These are phyloP conservation scores for Cokeromyces recurvatus DNA, from an alignment of 371 early-diverging fungal species.

Conservation along the genomic window DNA sequence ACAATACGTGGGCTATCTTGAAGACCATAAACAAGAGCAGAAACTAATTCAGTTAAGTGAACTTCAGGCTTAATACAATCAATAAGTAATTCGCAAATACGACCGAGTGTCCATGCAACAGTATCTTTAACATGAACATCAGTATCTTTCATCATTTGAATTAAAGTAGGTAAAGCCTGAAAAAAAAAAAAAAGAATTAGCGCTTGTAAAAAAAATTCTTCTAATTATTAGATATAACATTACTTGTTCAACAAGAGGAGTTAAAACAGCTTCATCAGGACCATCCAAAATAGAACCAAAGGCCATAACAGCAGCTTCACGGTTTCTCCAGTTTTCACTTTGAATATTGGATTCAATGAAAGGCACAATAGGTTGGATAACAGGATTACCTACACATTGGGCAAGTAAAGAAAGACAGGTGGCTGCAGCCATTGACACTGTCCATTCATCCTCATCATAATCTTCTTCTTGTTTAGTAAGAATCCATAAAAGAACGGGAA, in stretches of 20 bases:
- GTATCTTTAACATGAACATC: constrained; percentile 89
- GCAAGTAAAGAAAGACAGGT: constrained; percentile 90
- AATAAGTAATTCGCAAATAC: constrained; percentile 74
- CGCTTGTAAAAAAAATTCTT: not conserved
- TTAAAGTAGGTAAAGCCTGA: constrained; percentile 78
- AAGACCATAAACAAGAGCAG: constrained; percentile 77
- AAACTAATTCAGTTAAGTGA: constrained; percentile 68
- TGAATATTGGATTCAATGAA: constrained; percentile 86
- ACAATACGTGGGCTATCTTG: constrained; percentile 85
- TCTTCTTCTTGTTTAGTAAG: constrained; percentile 95
- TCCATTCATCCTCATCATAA: constrained; percentile 98
- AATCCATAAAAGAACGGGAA: constrained; percentile 82
- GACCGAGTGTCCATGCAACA: constrained; percentile 94
- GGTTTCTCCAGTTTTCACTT: constrained; percentile 82
- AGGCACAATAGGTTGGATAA: constrained; percentile 80
- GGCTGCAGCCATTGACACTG: constrained; percentile 94
- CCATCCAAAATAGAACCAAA: constrained; percentile 97
- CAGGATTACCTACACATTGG: constrained; percentile 69
- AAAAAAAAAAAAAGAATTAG: constrained; percentile 1
- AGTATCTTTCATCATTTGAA: constrained; percentile 86
- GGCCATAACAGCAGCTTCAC: constrained; percentile 97
- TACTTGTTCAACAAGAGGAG: constrained; percentile 72
- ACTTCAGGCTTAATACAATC: constrained; percentile 72
- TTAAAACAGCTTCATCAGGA: constrained; percentile 63
- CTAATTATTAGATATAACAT: no score